phyloP scores from a whole-genome alignment of 306 rosid genomes.

The Cicer bijugum region DNA sequence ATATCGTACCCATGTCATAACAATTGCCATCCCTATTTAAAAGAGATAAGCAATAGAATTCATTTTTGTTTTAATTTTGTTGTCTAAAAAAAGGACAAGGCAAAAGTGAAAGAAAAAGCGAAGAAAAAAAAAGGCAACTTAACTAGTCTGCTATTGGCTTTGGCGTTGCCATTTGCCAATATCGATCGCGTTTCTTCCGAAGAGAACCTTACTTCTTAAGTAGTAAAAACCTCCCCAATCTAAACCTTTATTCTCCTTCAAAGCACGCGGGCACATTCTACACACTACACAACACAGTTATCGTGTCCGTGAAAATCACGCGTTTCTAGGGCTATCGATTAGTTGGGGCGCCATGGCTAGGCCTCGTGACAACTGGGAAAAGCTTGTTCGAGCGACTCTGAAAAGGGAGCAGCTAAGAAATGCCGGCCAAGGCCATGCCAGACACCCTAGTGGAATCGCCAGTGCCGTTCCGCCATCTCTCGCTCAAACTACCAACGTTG shows the following conservation, averaged over 20 bases:
- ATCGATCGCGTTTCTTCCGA: slow-evolving; percentile 44
- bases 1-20: no score
- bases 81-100: background rate
- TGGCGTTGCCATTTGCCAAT: background rate
- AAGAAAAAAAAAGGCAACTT: background rate
- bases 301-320: slow-evolving; percentile 34
- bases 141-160: background rate
- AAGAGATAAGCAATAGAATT: background rate
- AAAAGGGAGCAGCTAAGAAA: slow-evolving; percentile 70
- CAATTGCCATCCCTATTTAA: no score
- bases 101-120: slow-evolving; percentile 1
- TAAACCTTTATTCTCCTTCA: slow-evolving; percentile 13
- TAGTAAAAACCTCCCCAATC: background rate
- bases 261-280: background rate
- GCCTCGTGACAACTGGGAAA: slow-evolving; percentile 79
- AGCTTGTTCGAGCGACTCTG: slow-evolving; percentile 80
- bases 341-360: slow-evolving; percentile 66
- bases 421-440: slow-evolving; percentile 67
- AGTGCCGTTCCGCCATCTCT: slow-evolving; percentile 84
- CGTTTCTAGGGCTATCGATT: slow-evolving; percentile 34
- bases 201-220: slow-evolving; percentile 25
- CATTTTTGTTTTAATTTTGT: background rate
- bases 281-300: background rate
- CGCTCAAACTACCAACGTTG: slow-evolving; percentile 68
- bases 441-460: slow-evolving; percentile 75